Evolutionary conservation across 2,329 filamentous ascomycete species (phyloP).

Genomic region (Colletotrichum orbiculare): DNA sequence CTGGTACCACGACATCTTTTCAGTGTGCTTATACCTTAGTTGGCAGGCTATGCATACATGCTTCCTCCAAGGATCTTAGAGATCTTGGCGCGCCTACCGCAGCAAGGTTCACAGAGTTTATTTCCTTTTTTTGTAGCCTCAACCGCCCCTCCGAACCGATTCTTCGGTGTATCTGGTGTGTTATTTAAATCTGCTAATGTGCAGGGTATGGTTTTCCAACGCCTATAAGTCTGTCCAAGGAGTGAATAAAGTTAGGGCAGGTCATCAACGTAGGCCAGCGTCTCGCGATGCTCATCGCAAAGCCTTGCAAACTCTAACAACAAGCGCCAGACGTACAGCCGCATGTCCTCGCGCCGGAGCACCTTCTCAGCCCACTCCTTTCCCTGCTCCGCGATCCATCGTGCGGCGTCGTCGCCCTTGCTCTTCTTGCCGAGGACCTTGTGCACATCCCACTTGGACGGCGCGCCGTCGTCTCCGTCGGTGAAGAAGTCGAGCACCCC

Average conservation of each 20-base stretch:
- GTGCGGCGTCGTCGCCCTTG: constrained; percentile 65
- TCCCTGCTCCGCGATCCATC: constrained; percentile 68
- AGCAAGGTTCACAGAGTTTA: too few species aligned
- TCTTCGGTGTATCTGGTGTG: too few species aligned
- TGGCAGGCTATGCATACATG: too few species aligned
- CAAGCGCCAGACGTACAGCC: constrained; percentile 72
- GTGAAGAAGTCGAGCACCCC: constrained; percentile 74
- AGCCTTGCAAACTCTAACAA: constrained; percentile 68
- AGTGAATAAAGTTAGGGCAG: constrained; percentile 39
- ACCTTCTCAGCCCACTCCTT: constrained; percentile 71
- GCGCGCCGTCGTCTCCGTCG: constrained; percentile 49
- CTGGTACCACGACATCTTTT: too few species aligned
- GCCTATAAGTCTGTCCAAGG: too few species aligned
- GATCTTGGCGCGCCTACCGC: too few species aligned
- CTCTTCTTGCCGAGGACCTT: constrained; percentile 29
- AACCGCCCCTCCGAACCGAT: too few species aligned
- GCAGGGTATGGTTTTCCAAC: too few species aligned
- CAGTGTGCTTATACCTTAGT: too few species aligned
- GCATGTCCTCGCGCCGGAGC: constrained; percentile 73
- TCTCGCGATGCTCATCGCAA: constrained; percentile 56
- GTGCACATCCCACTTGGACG: constrained; percentile 21
- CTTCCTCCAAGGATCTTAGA: too few species aligned
- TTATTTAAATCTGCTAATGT: too few species aligned
- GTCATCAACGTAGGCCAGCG: constrained; percentile 57
- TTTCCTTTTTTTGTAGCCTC: too few species aligned